Evolutionary conservation across 202 grass and related monocot species (phyloP).

Genomic region (Panicum hallii): DNA sequence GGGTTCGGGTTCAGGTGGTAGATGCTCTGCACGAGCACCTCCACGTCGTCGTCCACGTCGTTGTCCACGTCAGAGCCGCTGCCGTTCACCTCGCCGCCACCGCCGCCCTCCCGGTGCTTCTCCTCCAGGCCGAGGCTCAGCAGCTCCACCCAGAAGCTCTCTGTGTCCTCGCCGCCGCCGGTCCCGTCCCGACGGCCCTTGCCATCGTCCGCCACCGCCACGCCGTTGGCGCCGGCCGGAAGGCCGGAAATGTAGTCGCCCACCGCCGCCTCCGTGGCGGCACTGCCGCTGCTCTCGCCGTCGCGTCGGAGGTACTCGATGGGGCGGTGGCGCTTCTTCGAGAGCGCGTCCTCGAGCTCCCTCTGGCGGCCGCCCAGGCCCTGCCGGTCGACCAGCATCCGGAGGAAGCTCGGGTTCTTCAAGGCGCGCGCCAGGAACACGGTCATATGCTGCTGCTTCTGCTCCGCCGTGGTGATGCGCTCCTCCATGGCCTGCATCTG

Average conservation of each 20-base stretch:
- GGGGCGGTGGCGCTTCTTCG: slow-evolving; percentile 74
- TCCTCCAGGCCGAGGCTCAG: slow-evolving; percentile 51
- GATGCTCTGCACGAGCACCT: slow-evolving; percentile 58
- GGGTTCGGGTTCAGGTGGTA: slow-evolving; percentile 44
- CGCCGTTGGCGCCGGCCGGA: slow-evolving; percentile 26
- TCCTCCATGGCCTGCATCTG: slow-evolving; percentile 58
- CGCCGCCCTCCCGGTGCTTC: slow-evolving; percentile 15
- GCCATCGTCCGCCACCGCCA: background rate
- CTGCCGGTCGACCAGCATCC: slow-evolving; percentile 49
- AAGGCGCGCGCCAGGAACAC: slow-evolving; percentile 59
- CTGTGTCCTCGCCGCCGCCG: slow-evolving; percentile 39
- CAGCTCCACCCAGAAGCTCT: slow-evolving; percentile 77
- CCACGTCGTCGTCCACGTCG: slow-evolving; percentile 55
- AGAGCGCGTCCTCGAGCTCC: slow-evolving; percentile 78
- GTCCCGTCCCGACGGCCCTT: background rate
- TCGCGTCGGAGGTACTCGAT: slow-evolving; percentile 56
- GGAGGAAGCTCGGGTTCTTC: slow-evolving; percentile 55
- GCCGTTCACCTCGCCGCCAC: slow-evolving; percentile 21
- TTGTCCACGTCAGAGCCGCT: slow-evolving; percentile 44
- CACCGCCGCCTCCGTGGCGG: background rate
- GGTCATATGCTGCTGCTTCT: slow-evolving; percentile 71
- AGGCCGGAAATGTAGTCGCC: slow-evolving; percentile 5
- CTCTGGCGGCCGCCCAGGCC: background rate
- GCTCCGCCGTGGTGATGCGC: slow-evolving; percentile 51
- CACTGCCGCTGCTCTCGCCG: background rate